These are phyloP conservation scores for Aspergillus heteromorphus DNA, from an alignment of 495 filamentous ascomycete genomes.

Conservation along the genomic window DNA sequence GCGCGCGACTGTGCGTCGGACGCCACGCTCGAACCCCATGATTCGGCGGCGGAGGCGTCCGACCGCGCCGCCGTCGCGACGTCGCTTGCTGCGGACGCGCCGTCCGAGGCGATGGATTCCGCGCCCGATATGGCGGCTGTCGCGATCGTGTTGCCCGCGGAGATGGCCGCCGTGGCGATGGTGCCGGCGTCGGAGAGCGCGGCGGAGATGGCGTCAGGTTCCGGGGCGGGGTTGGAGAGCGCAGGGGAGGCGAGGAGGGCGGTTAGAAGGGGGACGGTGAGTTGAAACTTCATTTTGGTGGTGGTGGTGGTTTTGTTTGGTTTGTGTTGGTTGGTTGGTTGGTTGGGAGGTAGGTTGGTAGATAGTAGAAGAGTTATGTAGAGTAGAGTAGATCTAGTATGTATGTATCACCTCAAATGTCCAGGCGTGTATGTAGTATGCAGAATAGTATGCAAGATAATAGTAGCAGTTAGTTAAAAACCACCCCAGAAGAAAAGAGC, in stretches of 20 bases:
- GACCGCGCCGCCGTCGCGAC: conserved; percentile 9
- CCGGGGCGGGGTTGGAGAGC: conserved; percentile 7
- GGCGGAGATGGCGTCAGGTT: conserved; percentile 5
- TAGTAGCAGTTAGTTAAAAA: too few species aligned
- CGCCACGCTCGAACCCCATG: conserved; percentile 7
- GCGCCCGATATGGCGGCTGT: not conserved
- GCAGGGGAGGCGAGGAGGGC: conserved; percentile 13
- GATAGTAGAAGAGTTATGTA: too few species aligned
- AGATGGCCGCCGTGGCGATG: conserved; percentile 4
- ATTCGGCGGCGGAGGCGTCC: conserved; percentile 8
- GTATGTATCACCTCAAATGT: too few species aligned
- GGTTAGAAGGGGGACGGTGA: conserved; percentile 13
- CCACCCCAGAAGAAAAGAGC: too few species aligned
- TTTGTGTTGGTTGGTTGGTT: not conserved
- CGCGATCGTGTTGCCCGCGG: conserved; percentile 7
- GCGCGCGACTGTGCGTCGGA: conserved; percentile 13
- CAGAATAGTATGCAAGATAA: too few species aligned
- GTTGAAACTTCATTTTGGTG: conserved; percentile 10
- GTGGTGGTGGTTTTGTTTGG: conserved; percentile 2
- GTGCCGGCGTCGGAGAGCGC: conserved; percentile 8
- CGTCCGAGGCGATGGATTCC: conserved; percentile 7
- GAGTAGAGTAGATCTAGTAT: not conserved
- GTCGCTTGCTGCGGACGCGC: conserved; percentile 7
- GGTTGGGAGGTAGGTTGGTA: not conserved
- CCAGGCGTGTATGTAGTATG: too few species aligned